Evolutionary conservation across 2,329 filamentous ascomycete genomes (phyloP).

Genomic region (Metarhizium humberi): DNA sequence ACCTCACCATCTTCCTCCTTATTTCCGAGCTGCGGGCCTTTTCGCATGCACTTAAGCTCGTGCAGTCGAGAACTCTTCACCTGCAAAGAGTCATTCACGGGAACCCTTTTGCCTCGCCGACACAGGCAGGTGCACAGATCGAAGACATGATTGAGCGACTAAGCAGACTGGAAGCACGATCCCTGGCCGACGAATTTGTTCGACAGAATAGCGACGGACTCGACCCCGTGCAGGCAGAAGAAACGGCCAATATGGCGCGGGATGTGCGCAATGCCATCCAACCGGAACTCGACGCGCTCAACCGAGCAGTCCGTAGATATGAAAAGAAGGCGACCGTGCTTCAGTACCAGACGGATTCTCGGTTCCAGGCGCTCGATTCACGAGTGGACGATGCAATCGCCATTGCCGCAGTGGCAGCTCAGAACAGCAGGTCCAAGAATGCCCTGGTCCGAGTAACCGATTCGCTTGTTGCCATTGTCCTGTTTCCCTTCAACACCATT

Average conservation of each 20-base stretch:
- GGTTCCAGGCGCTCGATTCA: constrained; percentile 61
- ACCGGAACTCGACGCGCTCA: constrained; percentile 79
- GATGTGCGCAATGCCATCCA: constrained; percentile 60
- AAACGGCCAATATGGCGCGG: constrained; percentile 34
- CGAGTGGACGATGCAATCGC: constrained; percentile 69
- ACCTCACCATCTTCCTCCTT: constrained; percentile 81
- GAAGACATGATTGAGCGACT: constrained; percentile 55
- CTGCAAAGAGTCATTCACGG: constrained; percentile 64
- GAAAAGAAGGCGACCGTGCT: constrained; percentile 79
- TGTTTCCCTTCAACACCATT: constrained; percentile 33
- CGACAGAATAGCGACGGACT: constrained; percentile 18
- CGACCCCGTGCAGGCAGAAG: constrained; percentile 26
- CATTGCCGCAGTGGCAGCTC: constrained; percentile 67
- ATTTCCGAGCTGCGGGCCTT: constrained; percentile 79
- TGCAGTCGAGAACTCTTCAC: constrained; percentile 70
- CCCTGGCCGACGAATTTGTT: constrained; percentile 16
- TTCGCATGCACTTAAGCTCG: constrained; percentile 70
- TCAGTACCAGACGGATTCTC: constrained; percentile 65
- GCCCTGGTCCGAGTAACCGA: constrained; percentile 29
- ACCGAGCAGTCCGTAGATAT: constrained; percentile 79
- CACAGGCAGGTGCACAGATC: constrained; percentile 31
- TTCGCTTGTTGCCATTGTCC: constrained; percentile 21
- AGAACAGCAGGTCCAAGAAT: constrained; percentile 30
- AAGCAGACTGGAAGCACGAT: constrained; percentile 56
- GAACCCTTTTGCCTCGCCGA: constrained; percentile 31